Conservation (phyloP, 1,139 yeast genomes). For the Yamadazyma epiphylla region DNA sequence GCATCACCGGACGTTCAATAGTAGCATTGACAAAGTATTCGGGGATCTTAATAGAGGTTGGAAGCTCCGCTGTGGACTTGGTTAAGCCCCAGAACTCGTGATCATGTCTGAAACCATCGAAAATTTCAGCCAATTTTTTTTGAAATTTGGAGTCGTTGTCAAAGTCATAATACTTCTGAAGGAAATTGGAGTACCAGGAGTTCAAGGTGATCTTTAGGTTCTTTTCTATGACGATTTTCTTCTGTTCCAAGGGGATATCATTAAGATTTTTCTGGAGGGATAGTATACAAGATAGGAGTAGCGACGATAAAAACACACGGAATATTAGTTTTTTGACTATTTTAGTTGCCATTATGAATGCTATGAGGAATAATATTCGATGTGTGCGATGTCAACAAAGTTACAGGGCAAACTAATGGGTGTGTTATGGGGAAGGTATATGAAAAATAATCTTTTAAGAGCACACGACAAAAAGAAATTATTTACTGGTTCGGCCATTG, state of each 20-base stretch:
- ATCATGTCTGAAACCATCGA: conserved; percentile 16
- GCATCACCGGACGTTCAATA: conserved; percentile 19
- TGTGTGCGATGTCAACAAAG: too few species aligned
- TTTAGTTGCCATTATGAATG: conserved; percentile 1
- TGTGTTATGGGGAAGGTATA: too few species aligned
- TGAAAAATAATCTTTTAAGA: too few species aligned
- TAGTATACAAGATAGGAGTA: not conserved
- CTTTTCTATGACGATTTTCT: conserved; percentile 4
- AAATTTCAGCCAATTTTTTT: conserved; percentile 10
- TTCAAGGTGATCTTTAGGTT: conserved; percentile 15
- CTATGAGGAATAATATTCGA: too few species aligned
- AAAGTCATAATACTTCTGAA: conserved; percentile 16
- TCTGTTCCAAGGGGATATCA: not conserved
- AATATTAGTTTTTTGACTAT: conserved; percentile 5
- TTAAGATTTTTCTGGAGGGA: not conserved
- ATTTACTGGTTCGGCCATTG: too few species aligned
- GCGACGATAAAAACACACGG: conserved; percentile 4
- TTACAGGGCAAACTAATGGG: too few species aligned
- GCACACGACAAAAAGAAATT: too few species aligned
- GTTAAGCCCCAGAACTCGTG: conserved; percentile 23
- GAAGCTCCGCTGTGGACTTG: conserved; percentile 12
- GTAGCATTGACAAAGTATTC: conserved; percentile 8
- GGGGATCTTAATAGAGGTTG: conserved; percentile 17
- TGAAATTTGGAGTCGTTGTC: conserved; percentile 17
- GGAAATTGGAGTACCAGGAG: conserved; percentile 16